Percentiles rank a stretch among this genome's conserved stretches.
Evolutionary conservation across 768 basidiomycete species (phyloP).

Genomic region (Lactarius tabidus): DNA sequence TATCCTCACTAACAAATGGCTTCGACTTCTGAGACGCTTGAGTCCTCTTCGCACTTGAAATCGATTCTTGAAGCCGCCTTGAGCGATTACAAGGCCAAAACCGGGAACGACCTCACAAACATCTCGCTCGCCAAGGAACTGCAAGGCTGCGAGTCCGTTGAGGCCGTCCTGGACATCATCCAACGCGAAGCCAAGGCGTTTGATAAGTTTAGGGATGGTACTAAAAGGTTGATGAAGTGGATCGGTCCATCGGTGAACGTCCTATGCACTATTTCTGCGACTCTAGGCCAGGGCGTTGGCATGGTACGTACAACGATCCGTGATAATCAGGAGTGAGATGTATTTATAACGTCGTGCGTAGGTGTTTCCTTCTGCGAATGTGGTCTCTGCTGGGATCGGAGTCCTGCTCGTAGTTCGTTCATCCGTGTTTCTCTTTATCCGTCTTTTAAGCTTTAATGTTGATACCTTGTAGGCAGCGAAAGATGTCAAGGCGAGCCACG

Average conservation of each 20-base stretch:
- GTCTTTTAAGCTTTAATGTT: rapidly evolving
- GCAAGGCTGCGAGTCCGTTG: too few species aligned
- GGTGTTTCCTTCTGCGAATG: background rate
- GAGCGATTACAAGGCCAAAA: too few species aligned
- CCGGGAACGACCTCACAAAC: too few species aligned
- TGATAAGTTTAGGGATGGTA: too few species aligned
- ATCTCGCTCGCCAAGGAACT: too few species aligned
- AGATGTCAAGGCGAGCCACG: background rate
- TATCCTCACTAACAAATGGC: too few species aligned
- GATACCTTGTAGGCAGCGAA: background rate
- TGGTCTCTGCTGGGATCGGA: background rate
- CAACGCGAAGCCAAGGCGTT: too few species aligned
- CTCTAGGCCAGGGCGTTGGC: background rate
- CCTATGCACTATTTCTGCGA: background rate
- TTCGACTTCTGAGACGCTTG: too few species aligned
- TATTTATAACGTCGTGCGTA: background rate
- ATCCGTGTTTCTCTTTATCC: background rate
- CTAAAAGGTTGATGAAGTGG: too few species aligned
- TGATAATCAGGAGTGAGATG: background rate
- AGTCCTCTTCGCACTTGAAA: too few species aligned
- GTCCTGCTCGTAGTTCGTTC: background rate
- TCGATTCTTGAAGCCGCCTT: too few species aligned
- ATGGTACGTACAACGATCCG: background rate
- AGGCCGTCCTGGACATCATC: too few species aligned
- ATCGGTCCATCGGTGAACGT: background rate